Conservation (phyloP, 1,284 basidiomycete genomes). For the Ustilago trichophora region DNA sequence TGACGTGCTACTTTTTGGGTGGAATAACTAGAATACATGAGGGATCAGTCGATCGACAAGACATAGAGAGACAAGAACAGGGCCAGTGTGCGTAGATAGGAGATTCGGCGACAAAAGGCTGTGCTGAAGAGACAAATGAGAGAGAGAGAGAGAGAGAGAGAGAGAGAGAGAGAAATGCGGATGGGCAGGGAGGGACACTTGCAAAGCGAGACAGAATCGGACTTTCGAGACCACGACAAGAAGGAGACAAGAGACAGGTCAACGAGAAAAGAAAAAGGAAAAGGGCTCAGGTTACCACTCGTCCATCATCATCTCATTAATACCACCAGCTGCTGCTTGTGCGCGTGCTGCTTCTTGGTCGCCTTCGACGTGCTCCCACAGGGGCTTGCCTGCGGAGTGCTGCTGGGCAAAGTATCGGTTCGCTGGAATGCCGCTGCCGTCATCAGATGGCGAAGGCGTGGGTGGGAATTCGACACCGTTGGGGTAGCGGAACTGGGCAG, state of each 20-base stretch:
- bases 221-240: no score
- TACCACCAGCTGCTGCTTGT: slow-evolving; percentile 6
- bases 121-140: neutral
- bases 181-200: no score
- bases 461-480: slow-evolving; percentile 43
- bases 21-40: no score
- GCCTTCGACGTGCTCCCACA: slow-evolving; percentile 46
- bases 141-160: neutral
- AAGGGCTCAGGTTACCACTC: slow-evolving; percentile 21
- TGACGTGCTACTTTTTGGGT: no score
- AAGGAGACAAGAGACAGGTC: no score
- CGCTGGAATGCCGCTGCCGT: slow-evolving; percentile 12
- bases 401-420: slow-evolving; percentile 32
- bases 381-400: slow-evolving; percentile 14
- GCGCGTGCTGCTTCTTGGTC: slow-evolving; percentile 25
- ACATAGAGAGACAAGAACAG: neutral
- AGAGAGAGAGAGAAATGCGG: neutral
- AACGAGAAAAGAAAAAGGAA: neutral
- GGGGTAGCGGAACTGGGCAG: slow-evolving; percentile 31
- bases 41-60: neutral
- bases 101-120: neutral
- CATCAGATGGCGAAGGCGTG: slow-evolving; percentile 42
- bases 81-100: neutral
- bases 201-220: no score
- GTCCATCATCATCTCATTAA: slow-evolving; percentile 53